phyloP scores from a whole-genome alignment of 208 protist species.

The Balamuthia mandrillaris region DNA sequence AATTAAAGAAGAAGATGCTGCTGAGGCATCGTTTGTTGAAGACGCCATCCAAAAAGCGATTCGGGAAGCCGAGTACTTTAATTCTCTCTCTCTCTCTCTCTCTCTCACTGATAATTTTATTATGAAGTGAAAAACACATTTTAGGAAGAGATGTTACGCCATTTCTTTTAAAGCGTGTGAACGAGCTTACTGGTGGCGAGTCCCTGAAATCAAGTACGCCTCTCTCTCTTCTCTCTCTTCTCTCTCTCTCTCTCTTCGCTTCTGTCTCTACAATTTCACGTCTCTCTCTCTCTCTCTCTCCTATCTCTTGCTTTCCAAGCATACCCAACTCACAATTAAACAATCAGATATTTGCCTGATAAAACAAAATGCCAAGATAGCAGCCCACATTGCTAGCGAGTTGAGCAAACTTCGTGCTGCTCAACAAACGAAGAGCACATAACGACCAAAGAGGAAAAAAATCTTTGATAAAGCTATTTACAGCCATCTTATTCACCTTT shows the following conservation, averaged over 20 bases:
- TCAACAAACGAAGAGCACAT: no score
- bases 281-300: neutral
- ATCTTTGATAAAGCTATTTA: no score
- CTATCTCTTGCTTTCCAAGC: no score
- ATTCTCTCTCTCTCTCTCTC: no score
- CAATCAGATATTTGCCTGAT: conserved; percentile 41
- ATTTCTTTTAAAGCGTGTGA: conserved; percentile 74
- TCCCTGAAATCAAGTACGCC: conserved; percentile 58
- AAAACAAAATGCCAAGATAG: conserved; percentile 33
- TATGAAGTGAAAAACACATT: conserved; percentile 45
- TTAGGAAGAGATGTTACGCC: conserved; percentile 78
- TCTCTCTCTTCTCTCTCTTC: neutral
- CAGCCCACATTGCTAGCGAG: conserved; percentile 5
- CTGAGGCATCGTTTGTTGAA: conserved; percentile 36
- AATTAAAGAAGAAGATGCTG: conserved; percentile 56
- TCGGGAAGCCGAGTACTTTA: conserved; percentile 45
- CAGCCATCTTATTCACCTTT: no score
- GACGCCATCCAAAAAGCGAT: conserved; percentile 61
- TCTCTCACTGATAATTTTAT: neutral
- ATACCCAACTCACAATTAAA: no score
- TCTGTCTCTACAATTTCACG: neutral
- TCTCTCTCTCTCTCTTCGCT: no score
- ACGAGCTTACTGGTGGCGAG: conserved; percentile 70
- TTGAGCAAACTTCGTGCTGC: neutral
- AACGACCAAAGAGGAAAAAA: no score